Evolutionary conservation across 495 filamentous ascomycete genomes (phyloP).

Genomic region (Penicillium bovifimosum): DNA sequence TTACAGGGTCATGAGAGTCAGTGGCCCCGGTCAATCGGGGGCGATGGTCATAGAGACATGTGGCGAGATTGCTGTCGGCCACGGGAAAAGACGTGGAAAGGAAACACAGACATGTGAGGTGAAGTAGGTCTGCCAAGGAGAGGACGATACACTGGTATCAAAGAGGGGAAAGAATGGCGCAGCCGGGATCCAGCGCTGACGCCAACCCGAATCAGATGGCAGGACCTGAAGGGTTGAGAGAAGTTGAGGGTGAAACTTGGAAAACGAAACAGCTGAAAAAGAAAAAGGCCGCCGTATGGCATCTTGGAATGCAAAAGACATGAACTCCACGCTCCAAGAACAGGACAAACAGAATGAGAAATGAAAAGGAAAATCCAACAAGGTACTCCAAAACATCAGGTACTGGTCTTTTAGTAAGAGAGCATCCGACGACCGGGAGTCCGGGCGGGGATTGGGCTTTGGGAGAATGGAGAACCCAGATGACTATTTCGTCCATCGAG

Average conservation of each 20-base stretch:
- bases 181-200: background rate
- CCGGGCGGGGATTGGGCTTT: constrained; percentile 50
- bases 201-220: background rate
- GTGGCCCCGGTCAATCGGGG: constrained; percentile 12
- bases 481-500: constrained; percentile 32
- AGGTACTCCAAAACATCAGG: background rate
- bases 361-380: constrained; percentile 9
- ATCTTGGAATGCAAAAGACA: constrained; percentile 3
- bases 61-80: constrained; percentile 2
- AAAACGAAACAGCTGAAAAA: constrained; percentile 5
- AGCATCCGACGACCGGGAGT: constrained; percentile 63
- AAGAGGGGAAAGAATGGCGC: background rate
- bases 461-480: constrained; percentile 47
- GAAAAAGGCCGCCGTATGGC: constrained; percentile 12
- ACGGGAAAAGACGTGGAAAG: constrained; percentile 12
- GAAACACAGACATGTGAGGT: constrained; percentile 6
- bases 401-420: constrained; percentile 48
- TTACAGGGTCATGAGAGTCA: constrained; percentile 13
- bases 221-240: background rate
- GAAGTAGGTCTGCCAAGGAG: constrained; percentile 4
- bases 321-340: constrained; percentile 27
- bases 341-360: constrained; percentile 10
- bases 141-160: constrained; percentile 25
- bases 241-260: constrained; percentile 4
- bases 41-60: constrained; percentile 9